These are phyloP conservation scores for Ceratobasidium sp. DNA, from an alignment of 1,284 basidiomycete species.

Conservation along the genomic window DNA sequence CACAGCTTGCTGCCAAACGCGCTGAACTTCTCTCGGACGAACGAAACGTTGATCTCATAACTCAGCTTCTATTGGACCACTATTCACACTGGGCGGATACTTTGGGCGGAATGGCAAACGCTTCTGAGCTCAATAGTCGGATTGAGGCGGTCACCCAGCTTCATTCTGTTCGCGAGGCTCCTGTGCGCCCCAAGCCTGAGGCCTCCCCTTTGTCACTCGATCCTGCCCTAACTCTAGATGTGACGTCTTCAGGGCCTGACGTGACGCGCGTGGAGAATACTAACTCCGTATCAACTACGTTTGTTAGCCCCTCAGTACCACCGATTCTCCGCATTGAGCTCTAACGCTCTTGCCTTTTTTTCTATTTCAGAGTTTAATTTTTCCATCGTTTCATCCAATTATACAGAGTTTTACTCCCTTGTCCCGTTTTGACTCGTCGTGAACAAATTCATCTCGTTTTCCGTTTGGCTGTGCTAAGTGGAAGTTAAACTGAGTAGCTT, in stretches of 20 bases:
- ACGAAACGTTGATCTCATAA: slow-evolving; percentile 75
- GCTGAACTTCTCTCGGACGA: slow-evolving; percentile 56
- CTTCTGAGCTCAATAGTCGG: slow-evolving; percentile 90
- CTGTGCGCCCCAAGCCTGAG: neutral
- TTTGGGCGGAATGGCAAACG: neutral
- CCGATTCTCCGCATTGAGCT: slow-evolving; percentile 8
- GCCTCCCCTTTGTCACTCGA: neutral
- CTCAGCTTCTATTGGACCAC: slow-evolving; percentile 76
- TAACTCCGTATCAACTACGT: neutral
- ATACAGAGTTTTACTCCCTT: too few relatives aligned
- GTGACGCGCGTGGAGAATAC: neutral
- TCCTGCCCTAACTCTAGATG: neutral
- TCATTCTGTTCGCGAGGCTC: neutral
- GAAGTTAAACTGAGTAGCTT: too few relatives aligned
- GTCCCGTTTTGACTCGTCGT: too few relatives aligned
- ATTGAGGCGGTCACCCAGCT: slow-evolving; percentile 78
- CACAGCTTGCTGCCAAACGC: neutral
- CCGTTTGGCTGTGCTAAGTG: too few relatives aligned
- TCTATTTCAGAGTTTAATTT: neutral
- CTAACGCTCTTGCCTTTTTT: neutral
- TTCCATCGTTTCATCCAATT: too few relatives aligned
- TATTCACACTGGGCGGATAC: slow-evolving; percentile 55
- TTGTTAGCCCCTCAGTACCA: neutral
- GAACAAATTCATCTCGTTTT: too few relatives aligned
- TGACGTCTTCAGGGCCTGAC: neutral